Percentiles rank a stretch among this genome's conserved stretches.
Evolutionary conservation across 805 yeast species (phyloP).

Genomic region (Saccharomyces kudriavzevii): DNA sequence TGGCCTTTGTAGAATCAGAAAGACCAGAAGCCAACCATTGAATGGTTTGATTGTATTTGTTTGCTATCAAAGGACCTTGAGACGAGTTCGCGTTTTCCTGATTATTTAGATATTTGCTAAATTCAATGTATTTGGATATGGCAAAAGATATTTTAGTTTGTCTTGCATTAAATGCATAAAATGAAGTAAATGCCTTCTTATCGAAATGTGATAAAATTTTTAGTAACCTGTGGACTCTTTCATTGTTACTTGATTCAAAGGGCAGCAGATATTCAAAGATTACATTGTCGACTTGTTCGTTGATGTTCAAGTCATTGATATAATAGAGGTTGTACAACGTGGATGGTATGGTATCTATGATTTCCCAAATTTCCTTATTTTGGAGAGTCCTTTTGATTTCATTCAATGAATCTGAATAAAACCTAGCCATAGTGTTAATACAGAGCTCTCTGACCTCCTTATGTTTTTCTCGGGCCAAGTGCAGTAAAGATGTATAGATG

Average conservation of each 20-base stretch:
- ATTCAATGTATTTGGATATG: slow-evolving; percentile 39
- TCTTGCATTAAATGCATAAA: slow-evolving; percentile 59
- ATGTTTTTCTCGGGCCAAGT: slow-evolving; percentile 65
- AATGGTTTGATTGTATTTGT: slow-evolving; percentile 45
- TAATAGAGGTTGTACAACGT: slow-evolving; percentile 57
- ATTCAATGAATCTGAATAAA: slow-evolving; percentile 44
- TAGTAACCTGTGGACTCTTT: slow-evolving; percentile 48
- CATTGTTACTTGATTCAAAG: slow-evolving; percentile 36
- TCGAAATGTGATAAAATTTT: slow-evolving; percentile 42
- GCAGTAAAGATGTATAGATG: slow-evolving; percentile 47
- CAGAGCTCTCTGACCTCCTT: slow-evolving; percentile 54
- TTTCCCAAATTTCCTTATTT: slow-evolving; percentile 22
- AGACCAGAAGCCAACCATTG: slow-evolving; percentile 54
- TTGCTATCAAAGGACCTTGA: not conserved
- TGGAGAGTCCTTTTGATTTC: slow-evolving; percentile 11
- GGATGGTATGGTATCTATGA: slow-evolving; percentile 48
- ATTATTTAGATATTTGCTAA: slow-evolving; percentile 38
- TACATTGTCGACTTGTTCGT: slow-evolving; percentile 52
- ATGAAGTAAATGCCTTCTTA: slow-evolving; percentile 52
- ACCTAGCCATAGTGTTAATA: slow-evolving; percentile 43
- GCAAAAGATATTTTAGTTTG: slow-evolving; percentile 56
- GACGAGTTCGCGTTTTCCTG: slow-evolving; percentile 18
- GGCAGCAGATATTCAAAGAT: slow-evolving; percentile 59
- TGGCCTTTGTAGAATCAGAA: slow-evolving; percentile 45
- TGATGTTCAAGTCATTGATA: slow-evolving; percentile 62